phyloP scores from a whole-genome alignment of 164 flowering plant genomes.

The Akebia trifoliata region DNA sequence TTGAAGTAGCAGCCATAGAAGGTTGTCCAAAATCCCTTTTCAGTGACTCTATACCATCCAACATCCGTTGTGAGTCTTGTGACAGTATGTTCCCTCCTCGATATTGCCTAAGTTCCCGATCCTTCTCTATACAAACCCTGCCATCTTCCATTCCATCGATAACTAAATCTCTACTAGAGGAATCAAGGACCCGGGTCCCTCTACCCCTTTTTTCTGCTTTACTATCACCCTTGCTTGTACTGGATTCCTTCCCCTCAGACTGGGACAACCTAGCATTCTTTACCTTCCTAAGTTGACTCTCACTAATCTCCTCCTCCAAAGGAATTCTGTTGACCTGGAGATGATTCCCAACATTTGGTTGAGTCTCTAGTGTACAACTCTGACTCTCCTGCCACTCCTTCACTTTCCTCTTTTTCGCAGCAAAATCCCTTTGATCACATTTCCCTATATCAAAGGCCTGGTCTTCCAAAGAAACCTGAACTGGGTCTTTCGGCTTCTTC shows the following conservation, averaged over 20 bases:
- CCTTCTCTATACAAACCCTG: slow-evolving; percentile 19
- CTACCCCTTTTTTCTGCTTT: slow-evolving; percentile 24
- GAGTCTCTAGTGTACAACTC: slow-evolving; percentile 14
- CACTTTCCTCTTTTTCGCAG: slow-evolving; percentile 53
- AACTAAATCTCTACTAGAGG: slow-evolving; percentile 21
- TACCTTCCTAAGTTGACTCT: slow-evolving; percentile 25
- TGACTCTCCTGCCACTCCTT: slow-evolving; percentile 38
- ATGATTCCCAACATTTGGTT: slow-evolving; percentile 9
- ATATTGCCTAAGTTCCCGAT: slow-evolving; percentile 27
- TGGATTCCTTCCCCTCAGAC: slow-evolving; percentile 25
- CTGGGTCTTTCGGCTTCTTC: slow-evolving; percentile 28
- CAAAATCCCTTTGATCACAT: slow-evolving; percentile 19
- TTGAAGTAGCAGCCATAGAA: slow-evolving; percentile 73
- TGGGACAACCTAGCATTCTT: slow-evolving; percentile 34
- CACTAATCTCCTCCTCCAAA: slow-evolving; percentile 32
- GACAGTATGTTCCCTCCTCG: slow-evolving; percentile 15
- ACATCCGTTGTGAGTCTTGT: slow-evolving; percentile 25
- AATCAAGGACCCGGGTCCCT: slow-evolving; percentile 14
- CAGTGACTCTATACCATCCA: slow-evolving; percentile 40
- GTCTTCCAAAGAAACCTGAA: slow-evolving; percentile 25
- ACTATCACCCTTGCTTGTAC: slow-evolving; percentile 23
- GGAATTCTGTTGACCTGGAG: slow-evolving; percentile 12
- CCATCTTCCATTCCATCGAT: slow-evolving; percentile 24
- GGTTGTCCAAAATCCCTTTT: slow-evolving; percentile 53
- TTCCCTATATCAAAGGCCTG: slow-evolving; percentile 23